A percentile compares a stretch with the other conserved stretches of the same genome.
phyloP scores from a whole-genome alignment of 1,284 basidiomycete genomes.

The Sanghuangporus sanghuang region DNA sequence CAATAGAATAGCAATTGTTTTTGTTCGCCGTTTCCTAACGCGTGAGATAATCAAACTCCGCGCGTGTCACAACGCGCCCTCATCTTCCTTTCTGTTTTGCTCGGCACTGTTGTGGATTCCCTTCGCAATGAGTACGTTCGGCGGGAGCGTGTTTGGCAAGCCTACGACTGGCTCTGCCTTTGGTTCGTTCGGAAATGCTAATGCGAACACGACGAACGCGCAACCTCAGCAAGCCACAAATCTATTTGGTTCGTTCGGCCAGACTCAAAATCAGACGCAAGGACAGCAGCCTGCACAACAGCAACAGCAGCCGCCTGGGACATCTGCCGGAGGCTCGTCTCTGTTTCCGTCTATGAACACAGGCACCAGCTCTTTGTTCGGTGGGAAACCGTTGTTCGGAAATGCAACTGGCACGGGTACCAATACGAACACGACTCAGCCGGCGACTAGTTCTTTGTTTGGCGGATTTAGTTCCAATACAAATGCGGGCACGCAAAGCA shows the following conservation, averaged over 20 bases:
- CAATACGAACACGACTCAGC: conserved; percentile 21
- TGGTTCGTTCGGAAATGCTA: conserved; percentile 12
- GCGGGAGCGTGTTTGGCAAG: conserved; percentile 10
- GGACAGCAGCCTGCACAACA: neutral
- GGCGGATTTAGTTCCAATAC: conserved; percentile 4
- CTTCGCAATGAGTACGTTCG: conserved; percentile 10
- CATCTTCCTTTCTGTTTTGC: no score
- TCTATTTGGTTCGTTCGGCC: conserved; percentile 14
- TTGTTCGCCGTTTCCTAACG: neutral
- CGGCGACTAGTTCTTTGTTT: conserved; percentile 18
- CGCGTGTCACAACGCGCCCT: neutral
- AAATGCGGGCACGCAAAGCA: neutral
- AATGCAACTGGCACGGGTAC: neutral
- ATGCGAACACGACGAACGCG: neutral
- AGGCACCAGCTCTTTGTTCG: conserved; percentile 13
- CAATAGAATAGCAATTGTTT: neutral
- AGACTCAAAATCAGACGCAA: conserved; percentile 8
- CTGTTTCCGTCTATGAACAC: conserved; percentile 8
- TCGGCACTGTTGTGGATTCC: neutral
- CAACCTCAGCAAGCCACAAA: conserved; percentile 4
- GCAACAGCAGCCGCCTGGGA: neutral
- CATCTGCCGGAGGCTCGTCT: neutral
- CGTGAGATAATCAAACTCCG: neutral
- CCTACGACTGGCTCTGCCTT: conserved; percentile 2
- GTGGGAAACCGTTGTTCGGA: conserved; percentile 18